Base-by-base conservation (phyloP, 805 yeast species). In the Suhomyces sp. region DNA sequence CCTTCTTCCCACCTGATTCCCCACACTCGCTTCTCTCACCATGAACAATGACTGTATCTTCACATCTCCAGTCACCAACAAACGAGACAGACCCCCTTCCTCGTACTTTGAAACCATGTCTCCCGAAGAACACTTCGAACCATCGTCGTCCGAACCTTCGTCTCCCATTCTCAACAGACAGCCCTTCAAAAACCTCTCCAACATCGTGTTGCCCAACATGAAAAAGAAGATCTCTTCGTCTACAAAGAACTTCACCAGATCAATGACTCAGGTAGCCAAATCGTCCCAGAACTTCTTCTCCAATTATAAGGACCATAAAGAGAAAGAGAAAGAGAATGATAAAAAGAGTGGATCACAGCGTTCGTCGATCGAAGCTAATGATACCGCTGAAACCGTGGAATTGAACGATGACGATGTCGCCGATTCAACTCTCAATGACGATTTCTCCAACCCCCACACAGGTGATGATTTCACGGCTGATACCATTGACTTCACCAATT, bases 51-150 rank as follows among this genome's bases (percentile, higher is more conserved):
- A 35, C 25, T 19, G 21, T 15, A 7, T 21, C 21, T 18, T 29
- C 16, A 25, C n/a, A 11, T 28, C 47, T 44, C 27, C 40, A 14
- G 35, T 20, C 23, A 25, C 20, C 21, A n/a, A 39, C 33, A 36
- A 38, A 26, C 33, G 47, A 40, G 52, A 34, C 50, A 49, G 70
- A 22, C 68, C 70, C 1, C 40, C 57, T 29, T 54, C 66, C 34
- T 57, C 68, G 9, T 58, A 54, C 41, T 62, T 59, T 28, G 72
- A 67, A 36, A 58, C 70, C 2, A 74, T 76, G 7, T 55, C 67
- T 15, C 37, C 19, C 27, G 23, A 25, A 14, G 25, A 28, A 6
- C 14, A 19, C 18, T 12, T 8, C 21, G 24, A 19, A 5, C 17
- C 25, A 5, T 18, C 29, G 10, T 20, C 17, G 28, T 29, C 31